phyloP scores from a whole-genome alignment of 768 basidiomycete genomes.

The Pleurotus djamor region DNA sequence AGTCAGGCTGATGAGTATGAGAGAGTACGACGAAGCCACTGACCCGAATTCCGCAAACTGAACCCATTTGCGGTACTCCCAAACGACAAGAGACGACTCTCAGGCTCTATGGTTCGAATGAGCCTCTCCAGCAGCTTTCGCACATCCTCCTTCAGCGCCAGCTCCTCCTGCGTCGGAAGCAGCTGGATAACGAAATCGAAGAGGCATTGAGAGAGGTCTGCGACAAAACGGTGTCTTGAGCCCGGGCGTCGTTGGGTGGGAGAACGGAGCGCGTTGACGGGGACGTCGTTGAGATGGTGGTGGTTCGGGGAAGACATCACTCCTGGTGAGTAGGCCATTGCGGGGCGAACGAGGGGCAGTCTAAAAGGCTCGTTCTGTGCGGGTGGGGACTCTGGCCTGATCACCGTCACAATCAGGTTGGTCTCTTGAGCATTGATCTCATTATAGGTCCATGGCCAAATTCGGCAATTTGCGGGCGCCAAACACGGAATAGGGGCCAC shows the following conservation, averaged over 20 bases:
- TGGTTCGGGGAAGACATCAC: slow-evolving; percentile 19
- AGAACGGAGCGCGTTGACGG: slow-evolving; percentile 18
- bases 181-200: slow-evolving; percentile 94
- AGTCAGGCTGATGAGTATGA: slow-evolving; percentile 5
- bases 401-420: slow-evolving; percentile 3
- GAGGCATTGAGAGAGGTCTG: slow-evolving; percentile 85
- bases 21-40: slow-evolving; percentile 11
- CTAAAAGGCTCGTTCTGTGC: neutral
- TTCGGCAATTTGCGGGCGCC: slow-evolving; percentile 1
- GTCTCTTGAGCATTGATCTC: slow-evolving; percentile 1
- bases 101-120: slow-evolving; percentile 92
- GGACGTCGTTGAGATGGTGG: slow-evolving; percentile 22
- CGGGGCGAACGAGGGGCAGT: neutral
- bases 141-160: slow-evolving; percentile 95
- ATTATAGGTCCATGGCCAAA: neutral
- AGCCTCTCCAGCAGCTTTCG: slow-evolving; percentile 92
- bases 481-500: neutral
- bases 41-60: slow-evolving; percentile 93
- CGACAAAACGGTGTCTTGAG: slow-evolving; percentile 64
- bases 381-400: slow-evolving; percentile 4
- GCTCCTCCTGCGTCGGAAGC: slow-evolving; percentile 85
- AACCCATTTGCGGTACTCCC: slow-evolving; percentile 98
- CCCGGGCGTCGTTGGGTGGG: slow-evolving; percentile 37
- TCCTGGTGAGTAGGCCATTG: slow-evolving; percentile 40
- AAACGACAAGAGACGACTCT: slow-evolving; percentile 88